A percentile compares a stretch with the other conserved stretches of the same genome.
phyloP scores from a whole-genome alignment of 768 basidiomycete genomes.

The Collybia nuda region DNA sequence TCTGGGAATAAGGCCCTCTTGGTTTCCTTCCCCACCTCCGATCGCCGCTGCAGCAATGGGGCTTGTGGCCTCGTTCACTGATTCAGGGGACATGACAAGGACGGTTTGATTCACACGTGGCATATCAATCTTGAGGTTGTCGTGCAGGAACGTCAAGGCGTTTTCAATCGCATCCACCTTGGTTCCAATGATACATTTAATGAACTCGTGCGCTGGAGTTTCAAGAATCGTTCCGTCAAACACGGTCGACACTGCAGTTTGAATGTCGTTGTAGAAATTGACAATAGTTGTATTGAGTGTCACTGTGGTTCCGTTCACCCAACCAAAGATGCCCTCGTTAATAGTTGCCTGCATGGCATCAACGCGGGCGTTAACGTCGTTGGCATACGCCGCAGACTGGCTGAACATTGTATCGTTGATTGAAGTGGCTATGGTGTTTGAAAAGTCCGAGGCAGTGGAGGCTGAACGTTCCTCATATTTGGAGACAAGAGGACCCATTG shows the following conservation, averaged over 20 bases:
- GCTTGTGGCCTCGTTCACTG: constrained; percentile 70
- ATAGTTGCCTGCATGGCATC: constrained; percentile 69
- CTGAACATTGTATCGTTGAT: constrained; percentile 85
- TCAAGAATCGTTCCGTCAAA: constrained; percentile 88
- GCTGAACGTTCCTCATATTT: constrained; percentile 67
- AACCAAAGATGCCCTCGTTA: constrained; percentile 89
- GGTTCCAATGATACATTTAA: constrained; percentile 87
- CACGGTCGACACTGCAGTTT: constrained; percentile 70
- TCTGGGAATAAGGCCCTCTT: constrained; percentile 66
- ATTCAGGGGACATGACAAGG: constrained; percentile 72
- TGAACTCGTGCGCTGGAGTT: constrained; percentile 79
- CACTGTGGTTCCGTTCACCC: constrained; percentile 90
- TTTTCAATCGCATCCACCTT: constrained; percentile 87
- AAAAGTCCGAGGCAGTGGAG: constrained; percentile 62
- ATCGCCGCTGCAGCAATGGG: constrained; percentile 87
- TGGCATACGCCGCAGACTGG: constrained; percentile 77
- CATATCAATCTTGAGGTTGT: constrained; percentile 81
- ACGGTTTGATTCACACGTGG: constrained; percentile 74
- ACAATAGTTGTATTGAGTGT: constrained; percentile 86
- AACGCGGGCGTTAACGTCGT: constrained; percentile 72
- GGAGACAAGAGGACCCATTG: constrained; percentile 68
- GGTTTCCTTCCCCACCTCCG: constrained; percentile 49
- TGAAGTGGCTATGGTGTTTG: constrained; percentile 66
- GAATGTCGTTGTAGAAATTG: constrained; percentile 84
- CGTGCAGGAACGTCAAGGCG: constrained; percentile 87